Conservation (phyloP, 192 early-diverging fungal species). For the Geranomyces variabilis region DNA sequence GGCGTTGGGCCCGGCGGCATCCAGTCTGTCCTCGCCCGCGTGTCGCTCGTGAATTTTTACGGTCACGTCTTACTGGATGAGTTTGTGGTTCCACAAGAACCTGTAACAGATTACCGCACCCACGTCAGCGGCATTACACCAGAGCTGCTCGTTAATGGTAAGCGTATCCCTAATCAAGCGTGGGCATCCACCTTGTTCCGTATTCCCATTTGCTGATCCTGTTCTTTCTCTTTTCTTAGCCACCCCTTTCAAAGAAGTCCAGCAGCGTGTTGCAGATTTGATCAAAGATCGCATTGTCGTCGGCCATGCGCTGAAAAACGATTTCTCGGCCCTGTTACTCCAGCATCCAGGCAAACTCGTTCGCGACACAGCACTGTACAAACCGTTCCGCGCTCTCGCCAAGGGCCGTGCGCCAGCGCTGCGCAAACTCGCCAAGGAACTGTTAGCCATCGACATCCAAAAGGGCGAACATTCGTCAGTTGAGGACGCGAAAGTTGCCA, state of each 20-base stretch:
- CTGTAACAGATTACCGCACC: slow-evolving; percentile 93
- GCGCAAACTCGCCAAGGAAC: slow-evolving; percentile 71
- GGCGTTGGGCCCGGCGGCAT: slow-evolving; percentile 85
- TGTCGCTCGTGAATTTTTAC: slow-evolving; percentile 93
- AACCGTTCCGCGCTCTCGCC: slow-evolving; percentile 69
- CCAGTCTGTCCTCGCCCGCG: slow-evolving; percentile 85
- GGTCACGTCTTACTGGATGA: slow-evolving; percentile 83
- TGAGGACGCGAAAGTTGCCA: slow-evolving; percentile 87
- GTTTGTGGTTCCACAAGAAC: slow-evolving; percentile 81
- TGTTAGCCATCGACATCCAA: slow-evolving; percentile 85
- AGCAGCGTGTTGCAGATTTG: slow-evolving; percentile 76
- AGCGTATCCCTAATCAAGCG: neutral
- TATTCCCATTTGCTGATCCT: neutral
- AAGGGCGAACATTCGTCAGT: slow-evolving; percentile 85
- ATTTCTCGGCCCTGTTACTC: slow-evolving; percentile 79
- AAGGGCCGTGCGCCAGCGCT: slow-evolving; percentile 72
- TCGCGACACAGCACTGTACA: slow-evolving; percentile 84
- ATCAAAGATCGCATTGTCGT: slow-evolving; percentile 85
- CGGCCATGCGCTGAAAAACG: slow-evolving; percentile 89
- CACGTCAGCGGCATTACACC: slow-evolving; percentile 90
- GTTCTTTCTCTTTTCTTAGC: slow-evolving; percentile 42
- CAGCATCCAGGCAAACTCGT: slow-evolving; percentile 76
- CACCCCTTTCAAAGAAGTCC: slow-evolving; percentile 76
- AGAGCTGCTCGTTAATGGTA: slow-evolving; percentile 61
- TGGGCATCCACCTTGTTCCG: neutral